These are phyloP conservation scores for Cryphonectria japonica DNA, from an alignment of 2,329 filamentous ascomycete genomes.

Conservation along the genomic window DNA sequence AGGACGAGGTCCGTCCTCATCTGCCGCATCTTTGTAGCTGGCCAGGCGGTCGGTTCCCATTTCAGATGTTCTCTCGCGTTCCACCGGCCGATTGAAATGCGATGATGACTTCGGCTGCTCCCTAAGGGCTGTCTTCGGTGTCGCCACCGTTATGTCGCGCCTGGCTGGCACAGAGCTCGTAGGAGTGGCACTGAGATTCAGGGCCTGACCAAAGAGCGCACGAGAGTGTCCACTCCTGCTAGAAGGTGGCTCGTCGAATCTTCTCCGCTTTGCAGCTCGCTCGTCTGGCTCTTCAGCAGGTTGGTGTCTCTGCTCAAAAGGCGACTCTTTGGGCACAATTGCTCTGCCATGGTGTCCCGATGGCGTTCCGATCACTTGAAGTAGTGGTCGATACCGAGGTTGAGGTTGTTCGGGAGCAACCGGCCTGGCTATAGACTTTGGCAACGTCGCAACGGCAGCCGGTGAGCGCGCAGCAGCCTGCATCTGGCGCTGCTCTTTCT, in stretches of 20 bases:
- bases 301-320: constrained; percentile 62
- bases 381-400: constrained; percentile 49
- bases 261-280: constrained; percentile 47
- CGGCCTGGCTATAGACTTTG: constrained; percentile 33
- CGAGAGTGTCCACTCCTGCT: constrained; percentile 55
- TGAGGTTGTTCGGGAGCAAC: constrained; percentile 40
- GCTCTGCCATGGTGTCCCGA: constrained; percentile 67
- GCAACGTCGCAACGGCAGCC: constrained; percentile 31
- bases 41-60: background rate
- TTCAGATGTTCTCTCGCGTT: background rate
- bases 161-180: constrained; percentile 39
- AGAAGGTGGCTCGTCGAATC: constrained; percentile 41
- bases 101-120: constrained; percentile 6
- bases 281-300: constrained; percentile 33
- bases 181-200: constrained; percentile 47
- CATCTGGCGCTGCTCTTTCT: constrained; percentile 54
- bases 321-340: constrained; percentile 60
- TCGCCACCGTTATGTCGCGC: background rate
- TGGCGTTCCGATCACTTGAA: constrained; percentile 67
- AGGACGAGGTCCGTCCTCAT: background rate
- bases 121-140: background rate
- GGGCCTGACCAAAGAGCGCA: constrained; percentile 52
- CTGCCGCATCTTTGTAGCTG: background rate
- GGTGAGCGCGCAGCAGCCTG: constrained; percentile 46
- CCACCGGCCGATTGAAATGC: background rate